Evolutionary conservation across 1,284 basidiomycete genomes (phyloP).

Genomic region (Cryptococcus deneoformans): DNA sequence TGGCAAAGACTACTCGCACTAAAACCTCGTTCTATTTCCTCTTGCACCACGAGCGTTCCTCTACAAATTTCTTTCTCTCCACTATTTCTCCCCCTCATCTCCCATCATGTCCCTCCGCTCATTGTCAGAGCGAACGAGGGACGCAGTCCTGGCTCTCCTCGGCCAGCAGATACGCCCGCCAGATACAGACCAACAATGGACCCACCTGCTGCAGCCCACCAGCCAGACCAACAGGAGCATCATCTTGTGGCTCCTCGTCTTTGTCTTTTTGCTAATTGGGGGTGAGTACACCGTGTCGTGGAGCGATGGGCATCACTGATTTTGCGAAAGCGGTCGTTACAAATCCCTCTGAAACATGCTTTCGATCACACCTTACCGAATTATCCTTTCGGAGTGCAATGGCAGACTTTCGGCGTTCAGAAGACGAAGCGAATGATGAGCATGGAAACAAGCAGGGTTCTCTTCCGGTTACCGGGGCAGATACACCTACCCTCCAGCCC

Average conservation of each 20-base stretch:
- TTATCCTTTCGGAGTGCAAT: slow-evolving; percentile 92
- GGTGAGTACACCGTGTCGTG: not conserved
- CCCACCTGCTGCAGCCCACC: not conserved
- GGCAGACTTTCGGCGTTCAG: slow-evolving; percentile 67
- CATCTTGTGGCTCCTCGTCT: not conserved
- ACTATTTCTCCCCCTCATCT: not conserved
- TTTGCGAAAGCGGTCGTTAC: slow-evolving; percentile 74
- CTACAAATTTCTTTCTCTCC: not conserved
- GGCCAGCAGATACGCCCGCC: not conserved
- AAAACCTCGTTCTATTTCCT: not conserved
- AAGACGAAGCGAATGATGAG: slow-evolving; percentile 42
- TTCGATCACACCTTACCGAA: slow-evolving; percentile 90
- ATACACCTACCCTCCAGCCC: slow-evolving; percentile 7
- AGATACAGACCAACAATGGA: not conserved
- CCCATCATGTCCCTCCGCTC: slow-evolving; percentile 20
- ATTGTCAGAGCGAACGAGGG: slow-evolving; percentile 15
- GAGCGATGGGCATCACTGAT: not conserved
- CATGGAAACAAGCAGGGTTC: slow-evolving; percentile 6
- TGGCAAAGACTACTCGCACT: not conserved
- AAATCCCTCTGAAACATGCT: slow-evolving; percentile 87
- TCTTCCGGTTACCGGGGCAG: not conserved
- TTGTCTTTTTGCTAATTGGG: not conserved
- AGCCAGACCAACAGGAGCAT: not conserved
- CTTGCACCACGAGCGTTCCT: not conserved
- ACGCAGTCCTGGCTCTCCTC: slow-evolving; percentile 7